phyloP scores from a whole-genome alignment of 345 rosid species.

The Diplotaxis tenuifolia region DNA sequence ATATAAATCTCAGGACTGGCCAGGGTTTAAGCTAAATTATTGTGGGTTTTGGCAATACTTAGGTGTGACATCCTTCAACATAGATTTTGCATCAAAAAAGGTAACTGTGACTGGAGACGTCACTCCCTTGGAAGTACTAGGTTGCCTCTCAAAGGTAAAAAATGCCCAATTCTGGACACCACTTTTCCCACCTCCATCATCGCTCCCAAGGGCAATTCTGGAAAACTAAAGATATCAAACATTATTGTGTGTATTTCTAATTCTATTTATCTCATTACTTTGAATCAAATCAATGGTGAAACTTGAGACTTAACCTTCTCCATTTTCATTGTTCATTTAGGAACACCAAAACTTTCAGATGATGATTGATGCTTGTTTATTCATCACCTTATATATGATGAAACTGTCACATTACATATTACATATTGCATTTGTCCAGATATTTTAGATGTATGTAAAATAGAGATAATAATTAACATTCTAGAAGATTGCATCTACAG shows the following conservation, averaged over 20 bases:
- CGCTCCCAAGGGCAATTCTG: constrained; percentile 24
- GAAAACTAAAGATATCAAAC: not conserved
- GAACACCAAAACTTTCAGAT: constrained; percentile 9
- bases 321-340: not conserved
- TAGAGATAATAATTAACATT: constrained; percentile 16
- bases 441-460: not conserved
- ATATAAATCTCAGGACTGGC: not conserved
- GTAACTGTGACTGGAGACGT: constrained; percentile 84
- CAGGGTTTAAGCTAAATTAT: not conserved
- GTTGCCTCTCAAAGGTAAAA: constrained; percentile 82
- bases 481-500: constrained; percentile 32
- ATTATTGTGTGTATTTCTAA: not conserved
- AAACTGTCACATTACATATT: constrained; percentile 38
- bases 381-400: constrained; percentile 17
- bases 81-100: constrained; percentile 71
- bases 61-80: constrained; percentile 87
- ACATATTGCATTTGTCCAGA: not conserved
- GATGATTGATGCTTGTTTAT: constrained; percentile 12
- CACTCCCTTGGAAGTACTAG: constrained; percentile 63
- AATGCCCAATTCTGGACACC: constrained; percentile 75
- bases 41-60: constrained; percentile 13
- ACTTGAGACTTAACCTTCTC: not conserved
- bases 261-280: not conserved
- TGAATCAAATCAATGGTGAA: not conserved
- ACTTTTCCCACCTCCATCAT: constrained; percentile 1